Evolutionary conservation across 345 rosid genomes (phyloP).

Genomic region (Citrus maxima): DNA sequence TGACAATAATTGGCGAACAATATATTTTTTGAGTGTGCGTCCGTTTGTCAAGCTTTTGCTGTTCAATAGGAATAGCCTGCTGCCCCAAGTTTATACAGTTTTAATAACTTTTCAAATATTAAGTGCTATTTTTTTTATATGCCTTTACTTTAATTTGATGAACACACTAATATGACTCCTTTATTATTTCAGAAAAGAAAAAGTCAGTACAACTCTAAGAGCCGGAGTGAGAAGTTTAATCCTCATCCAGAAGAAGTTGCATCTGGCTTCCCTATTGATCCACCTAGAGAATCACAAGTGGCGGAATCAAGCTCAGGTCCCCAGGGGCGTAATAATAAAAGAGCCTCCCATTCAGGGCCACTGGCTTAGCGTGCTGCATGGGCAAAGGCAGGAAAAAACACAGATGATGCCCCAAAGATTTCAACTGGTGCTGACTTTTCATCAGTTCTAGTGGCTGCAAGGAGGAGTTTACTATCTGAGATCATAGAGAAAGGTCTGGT

Average conservation of each 20-base stretch:
- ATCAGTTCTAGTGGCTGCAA: slow-evolving; percentile 45
- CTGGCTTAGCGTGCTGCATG: slow-evolving; percentile 75
- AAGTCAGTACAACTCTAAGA: slow-evolving; percentile 64
- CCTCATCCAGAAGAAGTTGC: slow-evolving; percentile 97
- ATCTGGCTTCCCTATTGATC: slow-evolving; percentile 97
- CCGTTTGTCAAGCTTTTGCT: neutral
- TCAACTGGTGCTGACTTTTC: slow-evolving; percentile 56
- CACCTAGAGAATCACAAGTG: slow-evolving; percentile 84
- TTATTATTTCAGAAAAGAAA: slow-evolving; percentile 69
- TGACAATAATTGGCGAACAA: neutral
- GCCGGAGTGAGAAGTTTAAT: slow-evolving; percentile 95
- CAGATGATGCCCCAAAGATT: slow-evolving; percentile 60
- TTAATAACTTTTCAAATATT: neutral
- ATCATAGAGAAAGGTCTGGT: slow-evolving; percentile 44
- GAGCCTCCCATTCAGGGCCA: slow-evolving; percentile 96
- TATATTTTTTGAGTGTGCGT: neutral
- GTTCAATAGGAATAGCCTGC: neutral
- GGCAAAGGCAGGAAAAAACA: slow-evolving; percentile 60
- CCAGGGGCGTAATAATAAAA: slow-evolving; percentile 60
- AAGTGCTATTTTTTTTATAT: neutral
- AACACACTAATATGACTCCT: neutral
- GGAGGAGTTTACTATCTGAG: slow-evolving; percentile 63
- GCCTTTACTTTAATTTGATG: neutral
- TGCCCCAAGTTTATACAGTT: neutral
- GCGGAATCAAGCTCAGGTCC: slow-evolving; percentile 55